These are phyloP conservation scores for Penicillium sp. DNA, from an alignment of 2,329 filamentous ascomycete species.

Conservation along the genomic window DNA sequence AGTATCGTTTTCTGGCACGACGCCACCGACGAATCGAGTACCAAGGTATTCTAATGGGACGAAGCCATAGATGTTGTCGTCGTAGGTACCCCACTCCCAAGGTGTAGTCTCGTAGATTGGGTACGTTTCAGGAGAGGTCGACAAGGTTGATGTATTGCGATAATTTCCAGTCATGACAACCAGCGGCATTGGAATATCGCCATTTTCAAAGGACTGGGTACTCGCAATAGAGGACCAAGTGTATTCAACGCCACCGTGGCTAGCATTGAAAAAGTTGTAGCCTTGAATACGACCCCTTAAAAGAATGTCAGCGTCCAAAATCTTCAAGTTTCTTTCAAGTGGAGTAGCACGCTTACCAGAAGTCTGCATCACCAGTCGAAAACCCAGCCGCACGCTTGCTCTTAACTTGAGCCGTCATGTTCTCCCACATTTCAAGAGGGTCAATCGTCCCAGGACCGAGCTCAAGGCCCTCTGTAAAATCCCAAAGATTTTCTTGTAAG, in stretches of 20 bases:
- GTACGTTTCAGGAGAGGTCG: conserved; percentile 67
- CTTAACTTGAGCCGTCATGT: too few species aligned
- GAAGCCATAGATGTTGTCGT: conserved; percentile 71
- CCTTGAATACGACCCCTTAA: too few species aligned
- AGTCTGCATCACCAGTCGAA: conserved; percentile 76
- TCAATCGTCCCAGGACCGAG: too few species aligned
- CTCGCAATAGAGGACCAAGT: conserved; percentile 80
- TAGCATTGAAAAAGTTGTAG: conserved; percentile 75
- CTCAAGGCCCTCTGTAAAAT: conserved; percentile 15
- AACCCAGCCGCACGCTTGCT: conserved; percentile 58
- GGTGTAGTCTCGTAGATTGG: conserved; percentile 73
- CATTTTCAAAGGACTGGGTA: conserved; percentile 61
- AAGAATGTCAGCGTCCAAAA: too few species aligned
- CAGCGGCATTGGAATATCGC: conserved; percentile 69
- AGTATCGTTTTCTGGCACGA: conserved; percentile 52
- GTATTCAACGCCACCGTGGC: conserved; percentile 70
- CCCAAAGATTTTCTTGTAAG: conserved; percentile 27
- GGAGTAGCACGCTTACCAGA: conserved; percentile 53
- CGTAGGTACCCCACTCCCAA: conserved; percentile 76
- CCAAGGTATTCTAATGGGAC: conserved; percentile 71
- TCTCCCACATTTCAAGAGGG: too few species aligned
- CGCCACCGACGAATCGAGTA: conserved; percentile 68
- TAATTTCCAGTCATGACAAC: conserved; percentile 64
- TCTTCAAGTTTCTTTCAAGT: too few species aligned
- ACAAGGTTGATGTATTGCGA: conserved; percentile 60